phyloP scores from a whole-genome alignment of 2,329 filamentous ascomycete genomes.

The Cladosporium velox region DNA sequence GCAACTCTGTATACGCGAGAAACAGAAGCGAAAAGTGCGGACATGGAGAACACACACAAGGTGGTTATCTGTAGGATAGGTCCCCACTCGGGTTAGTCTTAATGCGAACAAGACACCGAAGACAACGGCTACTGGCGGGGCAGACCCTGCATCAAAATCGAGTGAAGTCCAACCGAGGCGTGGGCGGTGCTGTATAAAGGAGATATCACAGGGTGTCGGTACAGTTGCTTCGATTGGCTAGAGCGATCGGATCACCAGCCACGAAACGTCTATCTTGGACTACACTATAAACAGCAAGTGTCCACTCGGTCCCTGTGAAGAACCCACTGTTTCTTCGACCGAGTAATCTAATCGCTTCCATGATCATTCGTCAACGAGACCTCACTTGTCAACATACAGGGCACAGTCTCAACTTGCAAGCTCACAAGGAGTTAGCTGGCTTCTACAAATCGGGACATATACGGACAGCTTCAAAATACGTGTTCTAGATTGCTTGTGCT shows the following conservation, averaged over 20 bases:
- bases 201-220: background rate
- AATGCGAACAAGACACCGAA: background rate
- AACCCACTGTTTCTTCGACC: background rate
- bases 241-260: background rate
- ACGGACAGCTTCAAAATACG: no score
- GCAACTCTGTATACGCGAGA: background rate
- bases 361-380: background rate
- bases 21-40: background rate
- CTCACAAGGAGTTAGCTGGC: no score
- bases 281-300: background rate
- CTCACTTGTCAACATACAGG: background rate
- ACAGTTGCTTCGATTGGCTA: background rate
- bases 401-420: background rate
- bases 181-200: background rate
- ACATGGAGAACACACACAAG: constrained; percentile 13
- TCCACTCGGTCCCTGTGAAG: background rate
- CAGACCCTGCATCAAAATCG: constrained; percentile 2
- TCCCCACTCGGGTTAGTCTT: constrained; percentile 6
- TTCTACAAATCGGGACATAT: no score
- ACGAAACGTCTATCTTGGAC: background rate
- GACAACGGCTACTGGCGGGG: constrained; percentile 3
- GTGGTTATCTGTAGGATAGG: constrained; percentile 6
- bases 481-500: background rate
- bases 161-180: background rate
- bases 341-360: background rate